Evolutionary conservation across 345 rosid genomes (phyloP), one percentile per base, ranked within the genome.

Genomic region (Eucalyptus lansdowneana): DNA sequence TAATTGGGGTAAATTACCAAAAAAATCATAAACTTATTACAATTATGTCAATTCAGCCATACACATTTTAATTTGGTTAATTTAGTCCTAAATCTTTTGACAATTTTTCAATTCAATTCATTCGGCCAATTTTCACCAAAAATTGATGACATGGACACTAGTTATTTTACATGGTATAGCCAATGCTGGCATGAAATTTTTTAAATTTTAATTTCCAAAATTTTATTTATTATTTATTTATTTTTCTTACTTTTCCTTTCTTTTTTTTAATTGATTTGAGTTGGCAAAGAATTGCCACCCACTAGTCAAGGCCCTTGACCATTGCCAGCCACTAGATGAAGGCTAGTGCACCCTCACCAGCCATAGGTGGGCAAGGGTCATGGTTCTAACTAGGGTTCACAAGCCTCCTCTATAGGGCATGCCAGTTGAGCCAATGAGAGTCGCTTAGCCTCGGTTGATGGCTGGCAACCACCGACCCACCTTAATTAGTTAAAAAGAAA

Each of bases 151-250:
- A 25, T 56, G 1, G 6, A 24, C 29, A 56, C 3, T 0, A 21
- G 0, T 2, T 24, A 22, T 56, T 0, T 0, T 56, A 10, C 0
- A 0, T 10, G 13, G 29, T 10, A 56, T 22, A 9, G 3, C 0
- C 5, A 4, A 1, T 0, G 0, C 0, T 22, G 1, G 0, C 13
- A 24, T 9, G 3, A 1, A 56, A 24, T 0, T 9, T 9, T 56
- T 56, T 4, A 0, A 56, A 24, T 24, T 56, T 56, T 56, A 5
- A 10, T 56, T 56, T 56, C 0, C 24, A 0, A 19, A 53, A 19
- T 1, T 24, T 22, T 0, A 0, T 4, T 1, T 2, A 22, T 56
- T 56, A 56, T 56, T 24, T 56, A 56, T 56, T 22, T 50, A 15
- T 17, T 51, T 50, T 0, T 15, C 0, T 51, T 3, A 50, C 0